phyloP scores from a whole-genome alignment of 352 stramenopile species.

The Globisporangium nagaii region DNA sequence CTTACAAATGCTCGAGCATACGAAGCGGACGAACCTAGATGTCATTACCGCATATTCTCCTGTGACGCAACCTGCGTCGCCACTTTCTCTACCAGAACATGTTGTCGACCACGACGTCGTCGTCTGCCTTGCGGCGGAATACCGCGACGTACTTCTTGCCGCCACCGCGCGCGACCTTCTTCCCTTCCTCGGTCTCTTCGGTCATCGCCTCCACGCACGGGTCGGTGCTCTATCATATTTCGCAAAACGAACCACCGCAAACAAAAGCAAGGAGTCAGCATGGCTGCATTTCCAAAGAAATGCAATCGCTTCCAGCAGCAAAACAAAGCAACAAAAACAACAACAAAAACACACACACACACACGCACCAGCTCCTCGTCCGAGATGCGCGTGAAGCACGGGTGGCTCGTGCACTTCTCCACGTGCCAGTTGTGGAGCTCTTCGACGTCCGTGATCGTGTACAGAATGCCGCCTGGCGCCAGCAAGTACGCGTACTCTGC shows the following conservation, averaged over 20 bases:
- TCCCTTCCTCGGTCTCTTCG: constrained; percentile 97
- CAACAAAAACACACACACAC: background rate
- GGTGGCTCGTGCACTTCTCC: constrained; percentile 91
- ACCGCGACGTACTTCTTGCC: constrained; percentile 88
- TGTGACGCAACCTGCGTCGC: no score
- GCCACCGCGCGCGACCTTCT: constrained; percentile 93
- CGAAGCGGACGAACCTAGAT: no score
- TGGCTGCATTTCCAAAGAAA: no score
- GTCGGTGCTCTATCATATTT: constrained; percentile 68
- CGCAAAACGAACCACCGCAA: no score
- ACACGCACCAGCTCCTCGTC: constrained; percentile 77
- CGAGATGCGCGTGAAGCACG: constrained; percentile 89
- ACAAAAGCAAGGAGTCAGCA: no score
- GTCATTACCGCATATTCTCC: no score
- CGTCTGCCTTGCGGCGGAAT: constrained; percentile 67
- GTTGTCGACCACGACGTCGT: constrained; percentile 49
- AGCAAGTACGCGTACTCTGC: constrained; percentile 98
- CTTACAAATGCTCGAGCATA: no score
- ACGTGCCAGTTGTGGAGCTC: constrained; percentile 98
- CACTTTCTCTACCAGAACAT: constrained; percentile 78
- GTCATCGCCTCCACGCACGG: constrained; percentile 94
- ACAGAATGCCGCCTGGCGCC: constrained; percentile 89
- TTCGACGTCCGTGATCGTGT: constrained; percentile 99
- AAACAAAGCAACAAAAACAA: background rate
- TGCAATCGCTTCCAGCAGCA: no score